These are phyloP conservation scores for Dalbergia oliveri DNA, from an alignment of 306 rosid species.

Conservation along the genomic window DNA sequence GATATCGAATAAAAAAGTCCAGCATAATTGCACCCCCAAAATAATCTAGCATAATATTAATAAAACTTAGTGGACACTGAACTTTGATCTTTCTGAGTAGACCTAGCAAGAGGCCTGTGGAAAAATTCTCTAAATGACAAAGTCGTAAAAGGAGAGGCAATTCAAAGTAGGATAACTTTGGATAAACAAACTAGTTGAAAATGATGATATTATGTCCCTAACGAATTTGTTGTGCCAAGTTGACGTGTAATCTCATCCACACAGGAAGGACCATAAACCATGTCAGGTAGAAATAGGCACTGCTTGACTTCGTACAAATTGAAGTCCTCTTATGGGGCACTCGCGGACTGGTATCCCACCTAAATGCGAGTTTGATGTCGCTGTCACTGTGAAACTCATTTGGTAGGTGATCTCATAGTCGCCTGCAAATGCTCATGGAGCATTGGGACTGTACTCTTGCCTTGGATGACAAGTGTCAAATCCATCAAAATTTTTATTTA, in stretches of 20 bases:
- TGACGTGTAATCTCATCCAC: neutral
- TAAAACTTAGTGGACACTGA: conserved; percentile 6
- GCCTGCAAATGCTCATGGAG: too few relatives aligned
- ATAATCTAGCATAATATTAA: neutral
- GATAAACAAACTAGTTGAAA: conserved; percentile 9
- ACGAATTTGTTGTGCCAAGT: conserved; percentile 17
- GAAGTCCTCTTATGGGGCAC: neutral
- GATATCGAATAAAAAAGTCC: too few relatives aligned
- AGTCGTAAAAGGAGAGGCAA: neutral
- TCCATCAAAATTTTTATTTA: too few relatives aligned
- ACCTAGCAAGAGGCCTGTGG: neutral
- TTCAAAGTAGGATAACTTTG: conserved; percentile 11
- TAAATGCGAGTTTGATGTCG: too few relatives aligned
- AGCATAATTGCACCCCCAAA: neutral
- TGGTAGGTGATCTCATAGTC: too few relatives aligned
- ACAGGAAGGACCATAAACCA: neutral
- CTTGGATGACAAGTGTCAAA: too few relatives aligned
- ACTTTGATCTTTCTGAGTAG: conserved; percentile 23
- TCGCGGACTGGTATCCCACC: too few relatives aligned
- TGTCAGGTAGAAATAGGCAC: neutral
- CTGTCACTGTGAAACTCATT: too few relatives aligned
- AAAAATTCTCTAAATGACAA: neutral
- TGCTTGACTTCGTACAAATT: neutral
- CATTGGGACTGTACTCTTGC: too few relatives aligned
- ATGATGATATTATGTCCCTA: conserved; percentile 11